phyloP scores from a whole-genome alignment of 352 stramenopile genomes.

The Phytophthora europaea region DNA sequence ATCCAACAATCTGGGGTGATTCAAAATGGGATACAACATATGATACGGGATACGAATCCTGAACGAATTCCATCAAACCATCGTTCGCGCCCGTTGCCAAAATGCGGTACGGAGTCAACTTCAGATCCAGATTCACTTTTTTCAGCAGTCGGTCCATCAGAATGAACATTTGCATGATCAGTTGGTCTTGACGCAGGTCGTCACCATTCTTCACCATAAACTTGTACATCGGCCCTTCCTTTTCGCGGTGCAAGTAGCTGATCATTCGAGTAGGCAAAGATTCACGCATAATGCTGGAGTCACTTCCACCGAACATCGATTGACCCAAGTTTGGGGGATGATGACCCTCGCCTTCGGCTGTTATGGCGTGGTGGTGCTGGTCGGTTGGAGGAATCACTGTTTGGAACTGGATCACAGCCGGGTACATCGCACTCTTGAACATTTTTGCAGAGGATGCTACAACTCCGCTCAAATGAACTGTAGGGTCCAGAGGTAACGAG shows the following conservation, averaged over 20 bases:
- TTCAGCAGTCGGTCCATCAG: constrained; percentile 99
- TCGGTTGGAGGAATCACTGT: constrained; percentile 71
- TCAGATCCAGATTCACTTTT: constrained; percentile 98
- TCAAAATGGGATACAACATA: constrained; percentile 96
- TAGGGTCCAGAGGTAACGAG: constrained; percentile 90
- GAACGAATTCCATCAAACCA: constrained; percentile 98
- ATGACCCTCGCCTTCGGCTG: constrained; percentile 28
- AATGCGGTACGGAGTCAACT: constrained; percentile 97
- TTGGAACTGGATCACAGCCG: constrained; percentile 97
- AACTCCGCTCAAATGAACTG: constrained; percentile 89
- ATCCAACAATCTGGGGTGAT: constrained; percentile 93
- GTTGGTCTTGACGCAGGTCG: constrained; percentile 99
- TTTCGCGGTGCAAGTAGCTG: constrained; percentile 80
- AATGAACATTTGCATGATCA: constrained; percentile 99
- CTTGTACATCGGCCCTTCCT: constrained; percentile 93
- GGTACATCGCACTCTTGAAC: constrained; percentile 99
- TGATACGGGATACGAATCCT: constrained; percentile 96
- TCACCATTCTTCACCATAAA: constrained; percentile 99
- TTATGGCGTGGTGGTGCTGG: constrained; percentile 36
- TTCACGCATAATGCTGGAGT: constrained; percentile 67
- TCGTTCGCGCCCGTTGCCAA: constrained; percentile 90
- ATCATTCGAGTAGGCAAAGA: constrained; percentile 83
- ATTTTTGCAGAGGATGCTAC: constrained; percentile 94
- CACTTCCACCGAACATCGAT: constrained; percentile 65
- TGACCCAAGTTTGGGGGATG: constrained; percentile 43